These are phyloP conservation scores for Cyberlindnera saturnus DNA, from an alignment of 805 yeast genomes.

Conservation along the genomic window DNA sequence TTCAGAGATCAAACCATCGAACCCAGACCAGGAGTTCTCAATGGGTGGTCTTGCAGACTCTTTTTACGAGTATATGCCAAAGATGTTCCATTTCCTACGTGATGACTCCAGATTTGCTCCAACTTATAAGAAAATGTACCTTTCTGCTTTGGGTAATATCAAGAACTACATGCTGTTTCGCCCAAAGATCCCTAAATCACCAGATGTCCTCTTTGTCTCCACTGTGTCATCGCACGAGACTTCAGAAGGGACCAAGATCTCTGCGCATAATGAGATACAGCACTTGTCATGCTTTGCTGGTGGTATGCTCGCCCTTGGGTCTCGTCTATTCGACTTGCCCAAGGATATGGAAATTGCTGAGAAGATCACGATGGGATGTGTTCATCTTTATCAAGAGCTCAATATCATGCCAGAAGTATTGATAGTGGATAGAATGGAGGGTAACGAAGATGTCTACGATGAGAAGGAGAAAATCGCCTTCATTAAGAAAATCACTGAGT, in stretches of 20 bases:
- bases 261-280: conserved; percentile 33
- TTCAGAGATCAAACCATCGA: conserved; percentile 17
- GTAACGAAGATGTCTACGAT: conserved; percentile 19
- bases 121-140: conserved; percentile 27
- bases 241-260: conserved; percentile 8
- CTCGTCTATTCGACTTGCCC: conserved; percentile 32
- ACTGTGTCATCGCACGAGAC: conserved; percentile 22
- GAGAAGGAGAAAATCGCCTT: conserved; percentile 7
- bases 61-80: conserved; percentile 43
- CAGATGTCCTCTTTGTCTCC: conserved; percentile 27
- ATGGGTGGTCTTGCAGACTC: conserved; percentile 41
- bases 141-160: conserved; percentile 31
- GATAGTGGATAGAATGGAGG: conserved; percentile 23
- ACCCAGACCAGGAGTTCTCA: conserved; percentile 21
- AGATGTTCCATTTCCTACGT: conserved; percentile 38
- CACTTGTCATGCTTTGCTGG: conserved; percentile 49
- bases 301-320: conserved; percentile 45
- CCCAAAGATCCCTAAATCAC: conserved; percentile 39
- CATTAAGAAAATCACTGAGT: background rate
- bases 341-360: conserved; percentile 35
- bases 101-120: conserved; percentile 28
- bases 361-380: conserved; percentile 44
- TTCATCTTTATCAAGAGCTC: conserved; percentile 33
- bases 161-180: conserved; percentile 35
- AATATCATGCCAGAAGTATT: conserved; percentile 41